Conservation (phyloP, 2,329 filamentous ascomycete genomes). For the Beauveria medogensis region DNA sequence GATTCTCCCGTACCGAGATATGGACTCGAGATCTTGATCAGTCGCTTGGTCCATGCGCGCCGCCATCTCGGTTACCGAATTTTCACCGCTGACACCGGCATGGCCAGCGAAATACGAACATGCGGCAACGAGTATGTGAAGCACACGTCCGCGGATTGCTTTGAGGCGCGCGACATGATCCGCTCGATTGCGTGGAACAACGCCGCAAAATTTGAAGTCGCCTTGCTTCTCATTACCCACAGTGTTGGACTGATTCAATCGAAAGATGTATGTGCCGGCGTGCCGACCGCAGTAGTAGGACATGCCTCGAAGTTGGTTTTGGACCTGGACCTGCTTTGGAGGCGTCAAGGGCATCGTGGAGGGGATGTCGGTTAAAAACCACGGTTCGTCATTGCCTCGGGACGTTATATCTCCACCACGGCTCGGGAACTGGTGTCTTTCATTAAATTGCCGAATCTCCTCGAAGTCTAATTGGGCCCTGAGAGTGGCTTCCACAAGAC, state of each 20-base stretch:
- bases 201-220: conserved; percentile 16
- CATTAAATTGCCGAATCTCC: too few species aligned
- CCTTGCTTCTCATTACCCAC: too few species aligned
- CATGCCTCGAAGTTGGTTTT: not conserved
- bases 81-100: not conserved
- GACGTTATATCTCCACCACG: too few species aligned
- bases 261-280: conserved; percentile 22
- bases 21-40: not conserved
- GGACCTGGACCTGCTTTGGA: not conserved
- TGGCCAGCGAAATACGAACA: not conserved
- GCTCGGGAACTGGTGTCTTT: too few species aligned
- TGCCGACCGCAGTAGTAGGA: conserved; percentile 19
- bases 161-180: conserved; percentile 16
- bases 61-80: not conserved
- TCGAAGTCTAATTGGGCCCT: too few species aligned
- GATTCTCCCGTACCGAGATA: not conserved
- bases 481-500: too few species aligned
- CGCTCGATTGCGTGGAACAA: conserved; percentile 16
- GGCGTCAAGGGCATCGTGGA: too few species aligned
- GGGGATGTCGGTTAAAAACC: too few species aligned
- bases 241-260: conserved; percentile 1
- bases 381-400: too few species aligned
- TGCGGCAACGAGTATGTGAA: conserved; percentile 14
- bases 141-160: conserved; percentile 8
- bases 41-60: not conserved